phyloP scores from a whole-genome alignment of 306 rosid species.

The Glycine soja region DNA sequence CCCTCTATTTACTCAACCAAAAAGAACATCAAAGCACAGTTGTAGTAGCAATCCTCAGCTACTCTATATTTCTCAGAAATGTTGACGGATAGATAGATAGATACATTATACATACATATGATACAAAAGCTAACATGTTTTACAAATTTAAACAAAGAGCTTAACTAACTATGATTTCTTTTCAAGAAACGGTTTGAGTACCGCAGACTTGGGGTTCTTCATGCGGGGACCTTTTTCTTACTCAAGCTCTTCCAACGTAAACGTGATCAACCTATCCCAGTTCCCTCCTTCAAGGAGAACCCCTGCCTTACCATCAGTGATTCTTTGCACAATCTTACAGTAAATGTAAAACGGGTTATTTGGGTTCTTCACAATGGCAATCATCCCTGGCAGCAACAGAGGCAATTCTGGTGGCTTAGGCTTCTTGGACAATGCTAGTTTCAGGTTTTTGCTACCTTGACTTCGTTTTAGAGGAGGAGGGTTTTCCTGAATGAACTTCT shows the following conservation, averaged over 20 bases:
- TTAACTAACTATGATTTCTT: slow-evolving; percentile 51
- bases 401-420: slow-evolving; percentile 64
- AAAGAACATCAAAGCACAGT: slow-evolving; percentile 6
- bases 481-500: slow-evolving; percentile 79
- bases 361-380: slow-evolving; percentile 69
- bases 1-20: not conserved
- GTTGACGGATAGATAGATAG: not conserved
- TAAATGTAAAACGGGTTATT: slow-evolving; percentile 79
- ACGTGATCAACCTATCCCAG: slow-evolving; percentile 68
- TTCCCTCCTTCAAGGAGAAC: slow-evolving; percentile 58
- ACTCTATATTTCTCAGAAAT: slow-evolving; percentile 19
- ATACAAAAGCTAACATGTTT: slow-evolving; percentile 47
- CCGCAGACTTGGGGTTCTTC: slow-evolving; percentile 70
- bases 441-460: slow-evolving; percentile 30
- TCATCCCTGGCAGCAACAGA: slow-evolving; percentile 76
- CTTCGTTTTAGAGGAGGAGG: slow-evolving; percentile 66
- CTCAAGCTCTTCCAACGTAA: slow-evolving; percentile 79
- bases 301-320: slow-evolving; percentile 55
- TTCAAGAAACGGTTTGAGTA: slow-evolving; percentile 74
- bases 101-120: not conserved
- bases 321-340: slow-evolving; percentile 61
- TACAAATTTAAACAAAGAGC: slow-evolving; percentile 25
- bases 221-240: slow-evolving; percentile 95
- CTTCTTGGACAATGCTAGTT: slow-evolving; percentile 53
- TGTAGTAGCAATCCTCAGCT: not conserved